Evolutionary conservation across 768 basidiomycete genomes (phyloP).

Genomic region (Galerina marginata): DNA sequence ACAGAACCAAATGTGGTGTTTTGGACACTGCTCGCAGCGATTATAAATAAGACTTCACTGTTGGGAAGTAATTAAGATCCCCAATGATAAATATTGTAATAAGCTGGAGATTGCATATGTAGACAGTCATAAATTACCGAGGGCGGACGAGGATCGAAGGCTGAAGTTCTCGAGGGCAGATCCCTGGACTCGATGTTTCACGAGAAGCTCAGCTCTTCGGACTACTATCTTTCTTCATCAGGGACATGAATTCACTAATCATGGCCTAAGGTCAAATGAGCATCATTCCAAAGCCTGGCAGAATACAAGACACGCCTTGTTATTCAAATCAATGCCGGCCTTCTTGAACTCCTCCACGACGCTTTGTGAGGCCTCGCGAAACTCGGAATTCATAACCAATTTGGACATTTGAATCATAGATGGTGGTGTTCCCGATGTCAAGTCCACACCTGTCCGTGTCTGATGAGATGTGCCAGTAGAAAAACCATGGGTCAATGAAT

Average conservation of each 20-base stretch:
- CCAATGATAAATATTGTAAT: no score
- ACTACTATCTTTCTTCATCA: conserved; percentile 1
- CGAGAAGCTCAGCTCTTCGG: no score
- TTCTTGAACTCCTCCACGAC: conserved; percentile 57
- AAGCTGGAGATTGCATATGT: not conserved
- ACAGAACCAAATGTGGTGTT: no score
- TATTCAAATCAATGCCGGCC: conserved; percentile 62
- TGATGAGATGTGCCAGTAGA: not conserved
- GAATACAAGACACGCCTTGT: conserved; percentile 40
- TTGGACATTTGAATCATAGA: conserved; percentile 60
- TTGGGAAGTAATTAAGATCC: no score
- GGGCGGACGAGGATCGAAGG: not conserved
- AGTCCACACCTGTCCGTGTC: conserved; percentile 49
- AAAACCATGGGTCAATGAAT: not conserved
- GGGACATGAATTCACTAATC: not conserved
- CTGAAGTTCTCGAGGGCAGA: not conserved
- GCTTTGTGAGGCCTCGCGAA: conserved; percentile 50
- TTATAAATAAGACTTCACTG: no score
- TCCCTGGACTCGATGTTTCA: no score
- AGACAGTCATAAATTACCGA: not conserved
- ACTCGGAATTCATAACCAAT: conserved; percentile 56
- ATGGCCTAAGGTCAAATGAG: not conserved
- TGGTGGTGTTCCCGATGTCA: conserved; percentile 46
- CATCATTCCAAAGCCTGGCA: not conserved
- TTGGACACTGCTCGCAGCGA: no score